Base-by-base conservation (phyloP, 305 asterid species). In the Ruellia speciosa region DNA sequence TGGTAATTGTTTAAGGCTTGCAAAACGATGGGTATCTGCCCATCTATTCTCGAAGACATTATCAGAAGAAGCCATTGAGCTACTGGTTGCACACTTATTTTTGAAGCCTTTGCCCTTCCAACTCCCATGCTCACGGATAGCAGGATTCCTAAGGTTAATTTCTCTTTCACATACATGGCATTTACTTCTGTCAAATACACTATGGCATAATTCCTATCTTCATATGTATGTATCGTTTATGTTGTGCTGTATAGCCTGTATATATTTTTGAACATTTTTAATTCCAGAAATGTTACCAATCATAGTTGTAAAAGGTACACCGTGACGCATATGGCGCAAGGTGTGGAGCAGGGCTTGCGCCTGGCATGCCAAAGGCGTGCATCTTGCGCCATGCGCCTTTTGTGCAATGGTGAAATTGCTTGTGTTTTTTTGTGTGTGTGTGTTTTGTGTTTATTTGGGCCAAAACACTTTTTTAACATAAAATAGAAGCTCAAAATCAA, bases 1-100 rank as follows among this genome's bases (percentile, higher is more conserved):
- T 14, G 37, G 49, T 63, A 61, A 59, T 62, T 61, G n/a, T 41
- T 82, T 48, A 69, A 86, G 99, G 85, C 88, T 93, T 74, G 97
- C 96, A 35, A 93, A 93, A 77, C 95, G 99, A 47, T 93, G 99
- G 99, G 86, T 88, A 45, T 79, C 96, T 60, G 95, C 96, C 54
- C 99, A 93, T 73, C 81, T 93, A 47, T 81, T 93, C 47, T 93
- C 99, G 17, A 64, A 81, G 41, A 66, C 75, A 68, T 80, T 93
- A 71, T 50, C 79, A 16, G 97, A 86, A 74, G 99, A 88, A 78
- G 90, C 94, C 17, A 76, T 88, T 76, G 99, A 93, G 77, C 77
- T 93, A 71, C 69, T 93, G 84, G 99, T 86, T 35, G 95, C 99
- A 20, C 66, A 79, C 77, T 75, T 82, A 62, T 93, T 88, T 79